Percentiles rank a stretch among this genome's conserved stretches.
phyloP scores from a whole-genome alignment of 1,284 basidiomycete genomes.

The Puccinia novopanici region DNA sequence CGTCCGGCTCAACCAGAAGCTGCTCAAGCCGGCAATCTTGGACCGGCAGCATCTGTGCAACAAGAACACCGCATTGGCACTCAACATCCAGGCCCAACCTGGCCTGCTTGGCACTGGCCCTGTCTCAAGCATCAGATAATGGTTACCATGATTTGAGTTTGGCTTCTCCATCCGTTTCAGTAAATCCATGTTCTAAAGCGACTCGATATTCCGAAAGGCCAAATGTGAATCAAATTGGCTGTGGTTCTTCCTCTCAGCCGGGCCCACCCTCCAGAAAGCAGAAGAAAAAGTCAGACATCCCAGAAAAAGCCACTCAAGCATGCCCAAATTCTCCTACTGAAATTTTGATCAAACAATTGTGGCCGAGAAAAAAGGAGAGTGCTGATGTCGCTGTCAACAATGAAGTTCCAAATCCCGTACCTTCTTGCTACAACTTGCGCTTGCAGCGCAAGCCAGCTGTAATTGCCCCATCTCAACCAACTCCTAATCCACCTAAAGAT shows the following conservation, averaged over 20 bases:
- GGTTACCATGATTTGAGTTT: neutral
- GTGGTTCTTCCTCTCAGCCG: neutral
- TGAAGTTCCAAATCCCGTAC: neutral
- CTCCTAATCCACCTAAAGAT: neutral
- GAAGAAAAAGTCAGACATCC: neutral
- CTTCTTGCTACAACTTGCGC: neutral
- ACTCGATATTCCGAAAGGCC: neutral
- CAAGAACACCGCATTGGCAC: too few species aligned
- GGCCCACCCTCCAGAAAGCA: neutral
- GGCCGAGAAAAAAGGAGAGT: neutral
- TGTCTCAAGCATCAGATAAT: neutral
- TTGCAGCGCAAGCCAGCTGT: neutral
- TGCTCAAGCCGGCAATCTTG: neutral
- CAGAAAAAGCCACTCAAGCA: too few species aligned
- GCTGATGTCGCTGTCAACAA: neutral
- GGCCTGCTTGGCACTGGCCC: too few species aligned
- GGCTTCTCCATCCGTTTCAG: neutral
- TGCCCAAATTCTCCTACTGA: neutral
- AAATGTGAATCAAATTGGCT: conserved; percentile 1
- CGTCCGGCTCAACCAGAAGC: too few species aligned
- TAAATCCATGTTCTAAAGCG: neutral
- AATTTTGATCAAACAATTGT: neutral
- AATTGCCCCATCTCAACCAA: conserved; percentile 1
- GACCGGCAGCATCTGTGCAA: too few species aligned
- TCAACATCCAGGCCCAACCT: too few species aligned